A percentile compares a stretch with the other conserved stretches of the same genome.
These are phyloP conservation scores for Musa itinerans DNA, from an alignment of 176 grass and related monocot species.

Conservation along the genomic window DNA sequence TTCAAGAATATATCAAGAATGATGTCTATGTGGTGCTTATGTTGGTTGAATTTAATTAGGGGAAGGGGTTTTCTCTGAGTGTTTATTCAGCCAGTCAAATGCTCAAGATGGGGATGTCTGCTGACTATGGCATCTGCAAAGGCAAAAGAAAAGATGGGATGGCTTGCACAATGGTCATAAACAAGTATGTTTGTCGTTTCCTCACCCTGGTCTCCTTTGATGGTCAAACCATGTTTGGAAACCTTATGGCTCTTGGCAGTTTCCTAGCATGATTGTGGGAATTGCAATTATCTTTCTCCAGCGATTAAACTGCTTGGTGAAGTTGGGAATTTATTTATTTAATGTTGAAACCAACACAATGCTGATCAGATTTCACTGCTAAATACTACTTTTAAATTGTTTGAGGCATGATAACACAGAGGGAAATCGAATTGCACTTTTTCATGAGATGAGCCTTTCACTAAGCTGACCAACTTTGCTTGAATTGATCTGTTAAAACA, in stretches of 20 bases:
- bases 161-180: slow-evolving; percentile 80
- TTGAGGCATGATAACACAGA: neutral
- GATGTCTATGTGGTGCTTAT: neutral
- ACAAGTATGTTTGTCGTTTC: slow-evolving; percentile 43
- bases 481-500: neutral
- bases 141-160: slow-evolving; percentile 91
- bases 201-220: no score
- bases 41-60: slow-evolving; percentile 32
- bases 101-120: slow-evolving; percentile 68
- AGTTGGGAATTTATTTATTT: no score
- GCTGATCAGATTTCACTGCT: no score
- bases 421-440: neutral
- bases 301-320: no score
- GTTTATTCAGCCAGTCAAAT: slow-evolving; percentile 59
- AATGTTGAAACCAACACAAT: no score
- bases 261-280: no score
- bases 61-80: slow-evolving; percentile 71
- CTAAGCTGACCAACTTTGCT: neutral
- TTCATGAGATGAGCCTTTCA: neutral
- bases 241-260: no score
- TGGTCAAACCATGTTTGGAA: no score
- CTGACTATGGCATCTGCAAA: slow-evolving; percentile 71
- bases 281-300: no score
- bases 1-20: neutral
- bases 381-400: neutral